These are phyloP conservation scores for Rubia tinctorum DNA, from an alignment of 305 asterid species.

Conservation along the genomic window DNA sequence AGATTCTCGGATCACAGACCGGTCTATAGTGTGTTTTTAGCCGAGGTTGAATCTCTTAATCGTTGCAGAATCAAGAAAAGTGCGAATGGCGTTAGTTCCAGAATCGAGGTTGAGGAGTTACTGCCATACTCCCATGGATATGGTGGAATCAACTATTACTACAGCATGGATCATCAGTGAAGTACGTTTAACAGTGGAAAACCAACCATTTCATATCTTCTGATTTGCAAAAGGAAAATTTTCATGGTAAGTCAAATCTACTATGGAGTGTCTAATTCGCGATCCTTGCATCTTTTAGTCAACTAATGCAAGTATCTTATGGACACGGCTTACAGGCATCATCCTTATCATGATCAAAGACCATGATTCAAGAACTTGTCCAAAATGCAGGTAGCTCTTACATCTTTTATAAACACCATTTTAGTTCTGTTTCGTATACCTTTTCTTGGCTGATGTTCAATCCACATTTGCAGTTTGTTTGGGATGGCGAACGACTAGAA, in stretches of 20 bases:
- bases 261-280: background rate
- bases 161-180: conserved; percentile 20
- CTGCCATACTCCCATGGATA: conserved; percentile 55
- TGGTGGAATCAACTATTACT: conserved; percentile 39
- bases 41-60: conserved; percentile 82
- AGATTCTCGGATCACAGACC: conserved; percentile 96
- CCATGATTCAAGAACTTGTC: background rate
- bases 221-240: background rate
- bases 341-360: background rate
- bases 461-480: conserved; percentile 2
- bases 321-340: conserved; percentile 12
- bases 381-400: no score
- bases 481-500: background rate
- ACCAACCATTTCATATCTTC: background rate
- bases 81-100: conserved; percentile 58
- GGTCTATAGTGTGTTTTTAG: conserved; percentile 71
- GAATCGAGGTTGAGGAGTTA: conserved; percentile 91
- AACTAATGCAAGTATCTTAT: background rate
- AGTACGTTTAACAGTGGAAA: background rate
- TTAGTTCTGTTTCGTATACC: background rate
- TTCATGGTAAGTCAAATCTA: background rate
- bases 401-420: no score
- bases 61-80: conserved; percentile 62
- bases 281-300: background rate
- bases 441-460: conserved; percentile 2